Conservation (phyloP, 768 basidiomycete species). For the Macrocybe gigantea region DNA sequence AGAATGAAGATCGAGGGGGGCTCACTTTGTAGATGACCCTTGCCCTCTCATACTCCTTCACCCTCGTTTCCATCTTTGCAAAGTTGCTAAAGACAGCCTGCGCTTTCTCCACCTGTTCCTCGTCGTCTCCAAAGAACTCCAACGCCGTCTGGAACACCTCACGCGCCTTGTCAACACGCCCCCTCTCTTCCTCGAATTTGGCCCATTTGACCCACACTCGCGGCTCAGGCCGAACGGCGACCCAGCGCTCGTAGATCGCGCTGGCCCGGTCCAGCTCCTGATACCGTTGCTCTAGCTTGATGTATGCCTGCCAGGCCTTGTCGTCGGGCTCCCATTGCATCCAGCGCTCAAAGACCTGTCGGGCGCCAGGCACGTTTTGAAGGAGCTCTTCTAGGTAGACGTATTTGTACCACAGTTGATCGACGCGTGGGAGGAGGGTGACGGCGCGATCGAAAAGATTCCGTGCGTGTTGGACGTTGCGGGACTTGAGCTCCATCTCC, state of each 20-base stretch:
- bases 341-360: slow-evolving; percentile 98
- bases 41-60: slow-evolving; percentile 96
- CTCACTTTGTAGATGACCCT: slow-evolving; percentile 92
- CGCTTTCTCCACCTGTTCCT: slow-evolving; percentile 92
- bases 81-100: slow-evolving; percentile 92
- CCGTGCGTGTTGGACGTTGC: slow-evolving; percentile 94
- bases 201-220: slow-evolving; percentile 81
- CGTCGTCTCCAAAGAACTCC: slow-evolving; percentile 87
- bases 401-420: slow-evolving; percentile 99
- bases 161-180: slow-evolving; percentile 62
- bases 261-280: slow-evolving; percentile 89
- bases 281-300: slow-evolving; percentile 96
- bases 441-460: slow-evolving; percentile 98
- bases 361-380: slow-evolving; percentile 91
- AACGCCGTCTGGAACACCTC: slow-evolving; percentile 89
- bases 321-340: slow-evolving; percentile 99
- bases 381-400: slow-evolving; percentile 97
- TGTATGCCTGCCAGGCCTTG: slow-evolving; percentile 99
- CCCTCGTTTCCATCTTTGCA: slow-evolving; percentile 93
- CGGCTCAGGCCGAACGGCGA: slow-evolving; percentile 71
- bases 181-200: slow-evolving; percentile 86
- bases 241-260: slow-evolving; percentile 88
- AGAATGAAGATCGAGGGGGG: not conserved
- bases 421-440: slow-evolving; percentile 91
- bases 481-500: slow-evolving; percentile 97